Evolutionary conservation across 371 early-diverging fungal genomes (phyloP), one percentile per base, ranked within the genome.

Genomic region (Smittium mucronatum): DNA sequence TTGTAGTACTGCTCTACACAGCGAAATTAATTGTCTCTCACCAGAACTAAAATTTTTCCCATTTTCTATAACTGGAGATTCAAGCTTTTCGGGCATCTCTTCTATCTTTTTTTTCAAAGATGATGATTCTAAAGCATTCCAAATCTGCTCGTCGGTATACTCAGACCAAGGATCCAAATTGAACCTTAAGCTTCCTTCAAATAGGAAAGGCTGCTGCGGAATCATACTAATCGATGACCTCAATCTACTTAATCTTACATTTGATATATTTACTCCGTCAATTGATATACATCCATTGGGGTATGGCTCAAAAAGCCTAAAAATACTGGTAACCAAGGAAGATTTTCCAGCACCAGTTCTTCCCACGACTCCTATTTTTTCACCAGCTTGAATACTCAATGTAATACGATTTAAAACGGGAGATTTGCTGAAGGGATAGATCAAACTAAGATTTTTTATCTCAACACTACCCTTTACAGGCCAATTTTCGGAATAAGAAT

Each of bases 341-440:
- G 85, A 82, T 73, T 88, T 89, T 5, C 89, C 89, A 5, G 85
- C 81, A 17, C 86, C 84, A 0, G 84, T 82, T 0, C 82, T 75
- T 1, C 84, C 84, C 16, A 83, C 79, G 25, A 85, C 76, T 1
- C 83, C 85, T 65, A 85, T 74, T 17, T 73, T 77, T 68, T 83
- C 81, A 25, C 78, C 76, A 0, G 77, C 31, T 32, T 63, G 57
- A 57, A 85, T 73, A 26, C 67, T 57, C 57, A 87, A 67, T 8
- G 76, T 59, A 8, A 90, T 71, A 47, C 71, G 32, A 68, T 73
- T 73, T 29, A 85, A 73, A 28, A 78, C 77, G 1, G 72, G 75
- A 0, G 17, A 29, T 26, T 71, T 32, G 58, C 36, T 71, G 34
- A 16, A 32, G 29, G 59, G 70, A 65, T 65, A 65, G 5, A 17